Base-by-base conservation (phyloP, 2,329 filamentous ascomycete genomes). In the Dothideomycetes sp. region DNA sequence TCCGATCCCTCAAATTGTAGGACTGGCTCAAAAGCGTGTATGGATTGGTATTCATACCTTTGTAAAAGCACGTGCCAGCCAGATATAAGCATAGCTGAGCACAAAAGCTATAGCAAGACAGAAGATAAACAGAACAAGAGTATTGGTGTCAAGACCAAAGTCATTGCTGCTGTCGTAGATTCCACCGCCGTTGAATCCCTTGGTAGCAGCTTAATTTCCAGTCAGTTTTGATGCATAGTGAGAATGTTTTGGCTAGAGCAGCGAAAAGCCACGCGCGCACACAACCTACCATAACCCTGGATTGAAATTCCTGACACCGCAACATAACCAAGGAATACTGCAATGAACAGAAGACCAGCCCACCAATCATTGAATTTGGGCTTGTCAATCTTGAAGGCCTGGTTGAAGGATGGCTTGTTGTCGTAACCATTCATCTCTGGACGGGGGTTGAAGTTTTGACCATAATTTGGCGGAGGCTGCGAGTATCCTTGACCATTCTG, bases 341-440 rank as follows among this genome's bases (percentile, higher is more conserved):
- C 61, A 25, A 91, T 69, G 51, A 93, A 75, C 55, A 95, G 65
- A 28, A 93, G 65, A 4, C 82, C 87, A 3, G 88, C 88, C 89
- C 88, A 95, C 18, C 84, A 57, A 58, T 96, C 89, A 54, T 95
- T 85, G 64, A 74, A 94, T 60, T 89, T 93, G n/a, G 86, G 86
- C 48, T 69, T 79, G 37, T 84, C 75, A 38, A 95, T 62, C 62
- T 81, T 81, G 69, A 96, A 95, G 1, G 79, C 76, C 55, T 95
- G 74, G 15, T 89, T 78, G 57, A 93, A 95, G 12, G 57, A 65
- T 32, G 65, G 62, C 57, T 73, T 71, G 47, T 67, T 64, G 34
- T 66, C 64, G 28, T 48, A 47, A 17, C 48, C 46, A 20, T 55
- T 52, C 24, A 53, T 53, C 27, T 44, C 32, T n/a, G 37, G 31